These are phyloP conservation scores for Zhuliangozyma blackwelliae DNA, from an alignment of 1,139 yeast species.

Conservation along the genomic window DNA sequence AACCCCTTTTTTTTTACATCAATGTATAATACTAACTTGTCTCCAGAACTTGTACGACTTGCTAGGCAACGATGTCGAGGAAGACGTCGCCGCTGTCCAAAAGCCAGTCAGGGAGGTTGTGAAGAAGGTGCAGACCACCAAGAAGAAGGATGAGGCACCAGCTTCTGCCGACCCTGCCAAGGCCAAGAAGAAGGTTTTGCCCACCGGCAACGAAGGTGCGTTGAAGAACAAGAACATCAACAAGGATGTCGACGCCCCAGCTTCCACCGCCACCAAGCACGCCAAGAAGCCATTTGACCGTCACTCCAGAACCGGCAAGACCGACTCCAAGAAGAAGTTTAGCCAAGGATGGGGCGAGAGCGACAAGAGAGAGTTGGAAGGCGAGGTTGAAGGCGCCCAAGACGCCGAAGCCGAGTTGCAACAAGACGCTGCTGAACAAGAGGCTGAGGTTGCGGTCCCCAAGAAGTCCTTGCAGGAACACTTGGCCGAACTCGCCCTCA, in stretches of 20 bases:
- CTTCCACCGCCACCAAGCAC: conserved; percentile 49
- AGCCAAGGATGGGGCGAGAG: conserved; percentile 83
- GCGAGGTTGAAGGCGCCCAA: conserved; percentile 59
- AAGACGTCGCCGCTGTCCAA: conserved; percentile 47
- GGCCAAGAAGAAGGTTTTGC: conserved; percentile 74
- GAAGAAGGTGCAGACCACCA: conserved; percentile 79
- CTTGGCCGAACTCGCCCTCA: conserved; percentile 57
- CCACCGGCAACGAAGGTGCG: conserved; percentile 89
- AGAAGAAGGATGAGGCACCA: conserved; percentile 85
- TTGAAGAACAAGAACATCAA: conserved; percentile 72
- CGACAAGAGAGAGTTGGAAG: conserved; percentile 55
- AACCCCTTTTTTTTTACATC: too few species aligned
- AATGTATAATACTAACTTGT: conserved; percentile 10
- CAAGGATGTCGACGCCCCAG: conserved; percentile 62
- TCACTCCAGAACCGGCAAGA: conserved; percentile 77
- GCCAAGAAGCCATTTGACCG: conserved; percentile 71
- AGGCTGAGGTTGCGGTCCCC: conserved; percentile 40
- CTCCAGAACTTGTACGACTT: conserved; percentile 44
- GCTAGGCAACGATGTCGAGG: conserved; percentile 77
- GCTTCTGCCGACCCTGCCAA: conserved; percentile 75
- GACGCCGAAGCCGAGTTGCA: conserved; percentile 52
- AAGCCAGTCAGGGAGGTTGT: conserved; percentile 69
- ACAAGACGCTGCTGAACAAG: conserved; percentile 35
- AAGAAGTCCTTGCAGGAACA: conserved; percentile 69
- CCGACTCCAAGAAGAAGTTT: conserved; percentile 81